Evolutionary conservation across 768 basidiomycete species (phyloP).

Genomic region (Coprinopsis cinerea): DNA sequence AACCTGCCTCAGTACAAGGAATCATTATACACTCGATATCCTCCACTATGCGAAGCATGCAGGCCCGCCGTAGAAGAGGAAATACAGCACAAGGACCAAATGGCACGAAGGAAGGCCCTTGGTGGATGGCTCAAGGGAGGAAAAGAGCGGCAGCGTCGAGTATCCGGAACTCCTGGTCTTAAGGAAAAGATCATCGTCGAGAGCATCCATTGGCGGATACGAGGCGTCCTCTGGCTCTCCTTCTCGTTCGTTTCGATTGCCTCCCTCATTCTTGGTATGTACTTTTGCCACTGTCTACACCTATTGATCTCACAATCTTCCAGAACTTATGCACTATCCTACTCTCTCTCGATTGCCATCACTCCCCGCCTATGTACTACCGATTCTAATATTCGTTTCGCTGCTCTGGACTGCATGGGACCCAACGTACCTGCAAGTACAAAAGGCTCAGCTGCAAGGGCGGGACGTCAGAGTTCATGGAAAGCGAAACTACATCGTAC

Average conservation of each 20-base stretch:
- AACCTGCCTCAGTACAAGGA: slow-evolving; percentile 66
- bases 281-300: background rate
- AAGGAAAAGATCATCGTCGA: slow-evolving; percentile 42
- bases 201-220: slow-evolving; percentile 59
- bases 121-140: slow-evolving; percentile 65
- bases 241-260: slow-evolving; percentile 38
- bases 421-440: slow-evolving; percentile 64
- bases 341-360: slow-evolving; percentile 20
- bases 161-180: slow-evolving; percentile 33
- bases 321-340: slow-evolving; percentile 29
- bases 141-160: slow-evolving; percentile 50
- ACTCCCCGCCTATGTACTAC: slow-evolving; percentile 37
- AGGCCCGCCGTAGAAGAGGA: slow-evolving; percentile 77
- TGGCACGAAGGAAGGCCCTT: slow-evolving; percentile 75
- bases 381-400: slow-evolving; percentile 49
- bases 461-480: slow-evolving; percentile 65
- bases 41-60: slow-evolving; percentile 77
- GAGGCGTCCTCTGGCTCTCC: slow-evolving; percentile 61
- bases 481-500: slow-evolving; percentile 56
- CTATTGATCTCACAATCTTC: background rate
- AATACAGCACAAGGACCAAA: slow-evolving; percentile 69
- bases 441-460: slow-evolving; percentile 61
- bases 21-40: slow-evolving; percentile 77
- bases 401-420: slow-evolving; percentile 83
- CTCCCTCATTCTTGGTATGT: slow-evolving; percentile 44